A percentile compares a stretch with the other conserved stretches of the same genome.
Evolutionary conservation across 805 yeast species (phyloP).

Genomic region (Metschnikowia lunata): DNA sequence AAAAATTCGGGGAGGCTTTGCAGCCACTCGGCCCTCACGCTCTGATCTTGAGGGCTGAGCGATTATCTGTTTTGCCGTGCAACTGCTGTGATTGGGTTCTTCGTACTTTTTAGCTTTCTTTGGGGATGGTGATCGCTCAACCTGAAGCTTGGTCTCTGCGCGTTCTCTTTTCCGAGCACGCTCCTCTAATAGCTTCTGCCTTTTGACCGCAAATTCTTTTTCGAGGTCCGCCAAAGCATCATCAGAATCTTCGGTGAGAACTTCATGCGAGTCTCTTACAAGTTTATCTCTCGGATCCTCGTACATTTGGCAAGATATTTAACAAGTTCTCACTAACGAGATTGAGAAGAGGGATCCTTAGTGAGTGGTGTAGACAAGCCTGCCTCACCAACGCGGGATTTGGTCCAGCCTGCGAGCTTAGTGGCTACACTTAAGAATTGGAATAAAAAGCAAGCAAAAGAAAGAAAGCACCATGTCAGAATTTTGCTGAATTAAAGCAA

Average conservation of each 20-base stretch:
- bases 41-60: background rate
- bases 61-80: background rate
- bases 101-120: constrained; percentile 1
- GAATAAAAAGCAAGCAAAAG: too few relatives aligned
- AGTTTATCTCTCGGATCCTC: constrained; percentile 32
- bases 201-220: constrained; percentile 32
- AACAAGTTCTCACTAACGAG: too few relatives aligned
- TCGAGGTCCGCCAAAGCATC: constrained; percentile 36
- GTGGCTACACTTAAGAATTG: too few relatives aligned
- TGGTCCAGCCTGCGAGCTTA: too few relatives aligned
- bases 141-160: constrained; percentile 3
- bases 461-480: too few relatives aligned
- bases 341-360: background rate
- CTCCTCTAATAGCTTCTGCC: constrained; percentile 17
- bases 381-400: too few relatives aligned
- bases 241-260: constrained; percentile 34
- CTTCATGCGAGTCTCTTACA: constrained; percentile 22
- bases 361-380: background rate
- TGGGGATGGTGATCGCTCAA: constrained; percentile 16
- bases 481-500: too few relatives aligned
- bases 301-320: constrained; percentile 1
- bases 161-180: constrained; percentile 13
- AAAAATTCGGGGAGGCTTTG: background rate
- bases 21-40: background rate
- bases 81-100: background rate